These are phyloP conservation scores for Myriangium duriaei DNA, from an alignment of 2,329 filamentous ascomycete species.

Conservation along the genomic window DNA sequence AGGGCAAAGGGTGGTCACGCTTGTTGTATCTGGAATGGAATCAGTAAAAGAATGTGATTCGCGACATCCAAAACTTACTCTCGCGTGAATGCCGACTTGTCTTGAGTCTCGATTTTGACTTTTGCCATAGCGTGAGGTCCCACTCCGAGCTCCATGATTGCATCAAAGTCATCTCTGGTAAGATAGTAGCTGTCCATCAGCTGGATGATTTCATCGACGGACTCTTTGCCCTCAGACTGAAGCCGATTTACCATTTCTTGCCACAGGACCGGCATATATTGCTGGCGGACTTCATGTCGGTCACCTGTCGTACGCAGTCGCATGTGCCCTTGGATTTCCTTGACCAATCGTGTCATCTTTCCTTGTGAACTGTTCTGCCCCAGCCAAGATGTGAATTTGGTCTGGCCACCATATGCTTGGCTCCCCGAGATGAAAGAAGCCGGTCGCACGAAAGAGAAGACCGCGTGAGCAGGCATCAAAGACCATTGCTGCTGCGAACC, in stretches of 20 bases:
- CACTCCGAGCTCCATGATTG: conserved; percentile 79
- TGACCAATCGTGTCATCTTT: conserved; percentile 65
- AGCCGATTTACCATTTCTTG: conserved; percentile 63
- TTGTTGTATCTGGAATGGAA: conserved; percentile 59
- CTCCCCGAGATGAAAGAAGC: conserved; percentile 77
- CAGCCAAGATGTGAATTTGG: conserved; percentile 80
- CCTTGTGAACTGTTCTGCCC: conserved; percentile 83
- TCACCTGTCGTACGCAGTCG: conserved; percentile 81
- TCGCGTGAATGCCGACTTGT: conserved; percentile 82
- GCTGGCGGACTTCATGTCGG: conserved; percentile 83
- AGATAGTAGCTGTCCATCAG: conserved; percentile 96
- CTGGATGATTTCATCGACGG: conserved; percentile 71
- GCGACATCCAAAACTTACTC: conserved; percentile 47
- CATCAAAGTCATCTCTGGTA: conserved; percentile 89
- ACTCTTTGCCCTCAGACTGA: conserved; percentile 67
- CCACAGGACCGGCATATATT: conserved; percentile 86
- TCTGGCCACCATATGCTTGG: conserved; percentile 49
- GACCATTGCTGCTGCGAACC: conserved; percentile 97
- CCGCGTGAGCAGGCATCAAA: conserved; percentile 88
- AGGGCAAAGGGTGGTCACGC: conserved; percentile 78
- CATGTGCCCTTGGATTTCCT: conserved; percentile 97
- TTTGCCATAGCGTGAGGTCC: conserved; percentile 66
- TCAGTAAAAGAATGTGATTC: conserved; percentile 12
- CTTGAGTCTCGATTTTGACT: conserved; percentile 69
- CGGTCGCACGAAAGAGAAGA: conserved; percentile 89